Evolutionary conservation across 192 early-diverging fungal genomes (phyloP), one percentile per base, ranked within the genome.

Genomic region (Chytriomyces sp.): DNA sequence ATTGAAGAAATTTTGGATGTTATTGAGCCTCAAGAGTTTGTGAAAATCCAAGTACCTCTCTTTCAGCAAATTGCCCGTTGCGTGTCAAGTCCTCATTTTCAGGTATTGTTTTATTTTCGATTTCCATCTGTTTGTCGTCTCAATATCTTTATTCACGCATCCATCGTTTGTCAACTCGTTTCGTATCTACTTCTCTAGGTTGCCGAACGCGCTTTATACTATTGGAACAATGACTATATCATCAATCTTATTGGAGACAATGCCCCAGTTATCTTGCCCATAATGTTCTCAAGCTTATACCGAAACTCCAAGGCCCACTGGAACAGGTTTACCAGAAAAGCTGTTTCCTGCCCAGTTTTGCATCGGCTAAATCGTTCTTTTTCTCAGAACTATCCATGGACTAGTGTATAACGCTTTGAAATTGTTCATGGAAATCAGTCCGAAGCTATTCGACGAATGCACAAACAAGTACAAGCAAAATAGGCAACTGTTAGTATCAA

Each of bases 211-310:
- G 97, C 97, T 49, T 87, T 99, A 46, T 96, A 94, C 71, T 97
- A 94, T 82, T 99, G 98, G 98, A 97, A 97, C 85, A 99, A 98
- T 80, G 95, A 95, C 80, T 98, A 96, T 77, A 95, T 98, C 84
- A 94, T 95, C 76, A 96, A 92, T 80, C 82, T 99, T 83, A 96
- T 99, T 69, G 91, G 91, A 28, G 96, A 98, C 70, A 97, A 99
- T 86, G 93, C 94, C 28, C 85, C 88, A 50, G 88, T 91, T 44
- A 94, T 99, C 57, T 82, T 99, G 77, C 98, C 98, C 13, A 96
- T 99, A 72, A 93, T 97, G 86, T 97, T 99, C 74, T 90, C 95
- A 20, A 91, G 95, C 8, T 88, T 99, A 28, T 98, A 96, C 79
- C 91, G 91, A 35, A 95, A 97, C 84, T 97, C 96, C 69, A 93